Evolutionary conservation across 345 rosid species (phyloP), one percentile per base, ranked within the genome.

Genomic region (Acer saccharum): DNA sequence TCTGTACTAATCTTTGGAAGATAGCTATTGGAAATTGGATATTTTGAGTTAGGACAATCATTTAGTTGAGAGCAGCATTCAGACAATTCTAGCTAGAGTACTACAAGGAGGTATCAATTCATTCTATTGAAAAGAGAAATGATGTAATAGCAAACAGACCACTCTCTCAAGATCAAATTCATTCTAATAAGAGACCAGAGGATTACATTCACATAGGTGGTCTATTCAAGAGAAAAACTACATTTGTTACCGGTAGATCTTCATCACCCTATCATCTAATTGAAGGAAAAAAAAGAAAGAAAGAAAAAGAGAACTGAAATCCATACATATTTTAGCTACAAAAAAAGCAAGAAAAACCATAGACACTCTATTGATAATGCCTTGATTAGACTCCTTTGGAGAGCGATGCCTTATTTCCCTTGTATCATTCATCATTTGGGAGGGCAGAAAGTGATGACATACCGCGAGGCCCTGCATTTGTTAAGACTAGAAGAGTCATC

Each of bases 381-480:
- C 27, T 63, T 63, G 5, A 43, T 25, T 50, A 4, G 39, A 35
- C 39, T 35, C 39, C 39, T 6, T 35, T 35, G 39, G 39, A 35
- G 39, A 58, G 39, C 8, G 27, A 46, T 10, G 44, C 52, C 32
- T 68, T 23, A 43, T 10, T 39, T 64, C 54, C 27, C n/a, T 32
- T 62, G 48, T 14, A 16, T 44, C 54, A 14, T 65, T 35, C 1
- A 4, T 90, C 86, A 88, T 66, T 90, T 87, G 54, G 95, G 94
- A 76, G 98, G 99, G 84, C 98, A 96, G 81, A 94, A 96, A 62
- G 95, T 94, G 76, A 96, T 85, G 25, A 96, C 97, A 80, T 94
- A 94, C 62, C 97, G 87, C 5, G 99, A 88, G 75, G 97, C 97
- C 60, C 97, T 86, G 85, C 99, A 96, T 77, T 80, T 91, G 77